phyloP scores from a whole-genome alignment of 768 basidiomycete genomes.

The Termitomyces sp. region DNA sequence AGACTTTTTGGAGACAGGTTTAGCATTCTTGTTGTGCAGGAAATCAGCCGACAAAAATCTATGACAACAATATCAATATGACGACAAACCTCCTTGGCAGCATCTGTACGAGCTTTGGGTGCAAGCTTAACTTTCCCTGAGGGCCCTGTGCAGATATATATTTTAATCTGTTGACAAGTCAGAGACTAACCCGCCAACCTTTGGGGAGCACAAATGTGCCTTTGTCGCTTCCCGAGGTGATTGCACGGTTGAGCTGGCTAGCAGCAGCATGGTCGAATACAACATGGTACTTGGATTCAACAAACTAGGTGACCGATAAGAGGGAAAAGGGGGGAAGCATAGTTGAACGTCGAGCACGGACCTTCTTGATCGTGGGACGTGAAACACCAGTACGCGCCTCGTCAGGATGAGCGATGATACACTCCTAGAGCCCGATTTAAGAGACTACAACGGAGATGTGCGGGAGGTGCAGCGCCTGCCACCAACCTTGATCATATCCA shows the following conservation, averaged over 20 bases:
- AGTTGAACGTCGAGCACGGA: constrained; percentile 19
- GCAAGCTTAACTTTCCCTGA: constrained; percentile 37
- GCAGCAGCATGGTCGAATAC: constrained; percentile 67
- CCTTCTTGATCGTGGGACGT: constrained; percentile 79
- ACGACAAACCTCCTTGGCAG: constrained; percentile 42
- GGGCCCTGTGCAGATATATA: constrained; percentile 18
- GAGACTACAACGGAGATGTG: constrained; percentile 9
- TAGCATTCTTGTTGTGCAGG: constrained; percentile 28
- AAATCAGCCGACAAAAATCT: constrained; percentile 3
- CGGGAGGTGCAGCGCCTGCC: background rate
- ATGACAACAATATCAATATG: background rate
- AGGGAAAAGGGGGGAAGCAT: constrained; percentile 9
- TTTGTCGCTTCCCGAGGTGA: constrained; percentile 47
- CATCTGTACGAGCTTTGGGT: constrained; percentile 56
- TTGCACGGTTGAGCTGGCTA: constrained; percentile 78
- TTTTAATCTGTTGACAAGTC: constrained; percentile 4
- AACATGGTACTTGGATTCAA: constrained; percentile 79
- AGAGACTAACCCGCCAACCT: constrained; percentile 23
- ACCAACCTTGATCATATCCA: constrained; percentile 76
- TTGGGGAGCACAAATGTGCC: constrained; percentile 47
- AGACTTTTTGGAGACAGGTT: constrained; percentile 38
- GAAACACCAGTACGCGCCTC: constrained; percentile 76
- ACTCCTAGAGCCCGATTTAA: constrained; percentile 40
- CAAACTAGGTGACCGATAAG: constrained; percentile 44
- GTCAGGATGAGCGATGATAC: constrained; percentile 65